phyloP scores from a whole-genome alignment of 2,329 filamentous ascomycete species.

The Aureobasidium sp. region DNA sequence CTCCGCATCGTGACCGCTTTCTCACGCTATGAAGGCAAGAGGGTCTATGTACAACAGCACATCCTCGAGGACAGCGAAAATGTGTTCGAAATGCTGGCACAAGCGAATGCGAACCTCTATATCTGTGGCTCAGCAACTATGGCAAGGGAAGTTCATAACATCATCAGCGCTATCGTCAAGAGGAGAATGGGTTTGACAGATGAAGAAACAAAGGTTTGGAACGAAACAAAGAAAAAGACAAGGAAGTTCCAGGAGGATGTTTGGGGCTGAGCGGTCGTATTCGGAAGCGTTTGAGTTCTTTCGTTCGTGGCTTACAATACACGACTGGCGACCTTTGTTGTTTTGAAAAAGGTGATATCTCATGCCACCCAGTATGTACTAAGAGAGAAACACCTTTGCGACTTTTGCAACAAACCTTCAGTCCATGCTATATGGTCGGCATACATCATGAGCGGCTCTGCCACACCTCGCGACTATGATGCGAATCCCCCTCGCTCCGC shows the following conservation, averaged over 20 bases:
- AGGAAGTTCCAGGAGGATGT: not conserved
- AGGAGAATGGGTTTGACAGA: not conserved
- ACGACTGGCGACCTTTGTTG: too few species aligned
- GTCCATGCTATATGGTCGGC: too few species aligned
- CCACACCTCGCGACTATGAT: too few species aligned
- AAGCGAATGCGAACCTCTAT: not conserved
- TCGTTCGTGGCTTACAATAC: too few species aligned
- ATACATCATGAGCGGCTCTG: too few species aligned
- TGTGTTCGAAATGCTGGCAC: not conserved
- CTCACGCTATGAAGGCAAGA: not conserved
- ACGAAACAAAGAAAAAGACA: not conserved
- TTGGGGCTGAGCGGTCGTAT: not conserved
- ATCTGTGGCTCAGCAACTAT: not conserved
- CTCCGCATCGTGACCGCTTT: conserved; percentile 18
- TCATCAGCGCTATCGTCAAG: not conserved
- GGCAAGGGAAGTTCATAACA: not conserved
- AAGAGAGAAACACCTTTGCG: too few species aligned
- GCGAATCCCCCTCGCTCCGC: too few species aligned
- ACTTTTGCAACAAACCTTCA: too few species aligned
- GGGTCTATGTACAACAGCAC: not conserved
- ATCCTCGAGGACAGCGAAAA: not conserved
- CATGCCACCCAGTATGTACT: too few species aligned
- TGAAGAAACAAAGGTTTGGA: not conserved
- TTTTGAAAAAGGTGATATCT: too few species aligned
- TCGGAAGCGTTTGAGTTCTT: too few species aligned